Conservation (phyloP, 2,329 filamentous ascomycete genomes). For the Aspergillus sp. region DNA sequence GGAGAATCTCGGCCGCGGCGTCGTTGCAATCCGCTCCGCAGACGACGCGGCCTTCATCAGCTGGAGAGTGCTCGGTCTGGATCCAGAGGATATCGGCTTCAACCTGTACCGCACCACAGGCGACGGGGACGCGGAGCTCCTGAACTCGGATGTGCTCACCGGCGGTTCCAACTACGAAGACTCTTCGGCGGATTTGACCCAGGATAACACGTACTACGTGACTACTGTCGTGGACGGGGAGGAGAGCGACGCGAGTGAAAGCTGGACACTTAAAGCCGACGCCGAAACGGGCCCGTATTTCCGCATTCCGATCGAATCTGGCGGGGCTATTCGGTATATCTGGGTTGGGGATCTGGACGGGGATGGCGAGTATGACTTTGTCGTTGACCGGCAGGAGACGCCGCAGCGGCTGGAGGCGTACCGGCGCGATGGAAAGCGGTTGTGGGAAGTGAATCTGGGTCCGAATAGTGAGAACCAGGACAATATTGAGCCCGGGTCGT, state of each 20-base stretch:
- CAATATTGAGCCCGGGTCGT: not conserved
- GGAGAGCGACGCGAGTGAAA: not conserved
- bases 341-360: constrained; percentile 10
- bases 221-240: not conserved
- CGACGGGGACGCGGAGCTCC: not conserved
- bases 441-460: constrained; percentile 1
- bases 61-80: constrained; percentile 7
- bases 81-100: constrained; percentile 2
- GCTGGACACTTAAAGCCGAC: not conserved
- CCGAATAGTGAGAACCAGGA: constrained; percentile 9
- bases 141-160: not conserved
- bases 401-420: constrained; percentile 6
- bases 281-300: not conserved
- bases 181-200: not conserved
- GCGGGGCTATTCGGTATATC: not conserved
- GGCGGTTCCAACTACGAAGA: constrained; percentile 5
- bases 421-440: not conserved
- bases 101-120: constrained; percentile 5
- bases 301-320: not conserved
- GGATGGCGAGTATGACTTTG: constrained; percentile 11
- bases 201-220: constrained; percentile 5
- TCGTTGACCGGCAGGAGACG: not conserved
- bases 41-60: not conserved
- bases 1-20: constrained; percentile 7
- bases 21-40: not conserved